phyloP scores from a whole-genome alignment of 2,329 filamentous ascomycete genomes.

The Aspergillus sp. region DNA sequence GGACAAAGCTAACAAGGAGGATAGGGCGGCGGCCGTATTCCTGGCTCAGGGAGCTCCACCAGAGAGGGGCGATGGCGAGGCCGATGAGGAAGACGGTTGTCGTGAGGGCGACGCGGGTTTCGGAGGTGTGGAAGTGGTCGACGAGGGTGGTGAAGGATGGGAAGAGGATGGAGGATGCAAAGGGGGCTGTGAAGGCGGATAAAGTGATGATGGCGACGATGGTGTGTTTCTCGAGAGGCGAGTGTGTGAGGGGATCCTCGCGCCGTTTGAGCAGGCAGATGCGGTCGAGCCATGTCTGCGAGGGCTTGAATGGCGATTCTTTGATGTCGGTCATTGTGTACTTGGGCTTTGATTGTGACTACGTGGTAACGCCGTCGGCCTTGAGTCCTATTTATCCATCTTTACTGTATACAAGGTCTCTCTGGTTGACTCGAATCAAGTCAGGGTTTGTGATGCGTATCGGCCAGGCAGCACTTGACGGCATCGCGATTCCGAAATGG shows the following conservation, averaged over 20 bases:
- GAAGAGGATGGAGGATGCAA: background rate
- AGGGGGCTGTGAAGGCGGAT: background rate
- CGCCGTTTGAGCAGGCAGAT: background rate
- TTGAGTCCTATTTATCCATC: too few species aligned
- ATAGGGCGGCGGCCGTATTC: background rate
- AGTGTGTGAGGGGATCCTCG: background rate
- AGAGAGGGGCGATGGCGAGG: background rate
- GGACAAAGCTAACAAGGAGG: background rate
- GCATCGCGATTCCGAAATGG: too few species aligned
- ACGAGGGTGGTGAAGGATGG: slow-evolving; percentile 3
- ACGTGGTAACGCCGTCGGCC: too few species aligned
- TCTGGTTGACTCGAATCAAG: too few species aligned
- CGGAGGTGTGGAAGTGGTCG: background rate
- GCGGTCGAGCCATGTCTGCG: background rate
- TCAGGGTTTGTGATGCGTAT: too few species aligned
- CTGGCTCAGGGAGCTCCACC: background rate
- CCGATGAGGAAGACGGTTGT: background rate
- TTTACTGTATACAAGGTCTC: too few species aligned
- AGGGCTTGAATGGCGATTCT: background rate
- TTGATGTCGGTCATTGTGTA: too few species aligned
- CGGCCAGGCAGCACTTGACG: too few species aligned
- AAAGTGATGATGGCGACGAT: background rate
- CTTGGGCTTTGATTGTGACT: too few species aligned
- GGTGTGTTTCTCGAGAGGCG: background rate
- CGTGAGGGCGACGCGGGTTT: background rate